These are phyloP conservation scores for Ogataea zsoltii DNA, from an alignment of 805 yeast genomes.

Conservation along the genomic window DNA sequence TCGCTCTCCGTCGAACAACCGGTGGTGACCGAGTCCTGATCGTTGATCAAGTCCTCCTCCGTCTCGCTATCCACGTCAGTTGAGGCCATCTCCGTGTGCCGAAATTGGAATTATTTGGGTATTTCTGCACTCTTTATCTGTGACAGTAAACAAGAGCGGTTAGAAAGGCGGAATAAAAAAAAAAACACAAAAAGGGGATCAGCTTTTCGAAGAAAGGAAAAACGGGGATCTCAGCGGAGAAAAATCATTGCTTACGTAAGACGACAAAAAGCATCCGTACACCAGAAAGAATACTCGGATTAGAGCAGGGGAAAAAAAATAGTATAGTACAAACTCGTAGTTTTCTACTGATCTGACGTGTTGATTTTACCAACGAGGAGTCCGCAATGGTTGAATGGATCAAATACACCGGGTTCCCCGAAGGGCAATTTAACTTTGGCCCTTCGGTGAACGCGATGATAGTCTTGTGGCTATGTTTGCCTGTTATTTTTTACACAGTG, in stretches of 20 bases:
- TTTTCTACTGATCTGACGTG: neutral
- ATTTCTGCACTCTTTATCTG: no score
- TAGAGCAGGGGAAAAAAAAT: neutral
- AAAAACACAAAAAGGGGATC: neutral
- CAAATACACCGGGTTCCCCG: slow-evolving; percentile 25
- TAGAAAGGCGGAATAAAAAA: neutral
- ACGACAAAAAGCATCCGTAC: no score
- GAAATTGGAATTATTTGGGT: no score
- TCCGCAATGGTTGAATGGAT: slow-evolving; percentile 20
- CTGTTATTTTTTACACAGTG: slow-evolving; percentile 42
- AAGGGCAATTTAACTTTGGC: slow-evolving; percentile 29
- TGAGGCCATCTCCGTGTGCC: neutral
- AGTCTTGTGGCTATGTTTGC: slow-evolving; percentile 46
- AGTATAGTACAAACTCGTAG: neutral
- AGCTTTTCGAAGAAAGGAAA: neutral
- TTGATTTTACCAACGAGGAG: neutral
- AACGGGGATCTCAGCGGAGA: neutral
- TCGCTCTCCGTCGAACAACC: slow-evolving; percentile 2
- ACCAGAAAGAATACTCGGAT: no score
- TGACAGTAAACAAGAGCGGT: no score
- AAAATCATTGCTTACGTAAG: no score
- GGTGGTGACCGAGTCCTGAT: slow-evolving; percentile 18
- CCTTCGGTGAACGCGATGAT: slow-evolving; percentile 47
- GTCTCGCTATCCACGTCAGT: slow-evolving; percentile 11
- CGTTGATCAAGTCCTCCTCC: slow-evolving; percentile 14